Evolutionary conservation across 2,329 filamentous ascomycete species (phyloP), one percentile per base, ranked within the genome.

Genomic region (Monosporascus sp.): DNA sequence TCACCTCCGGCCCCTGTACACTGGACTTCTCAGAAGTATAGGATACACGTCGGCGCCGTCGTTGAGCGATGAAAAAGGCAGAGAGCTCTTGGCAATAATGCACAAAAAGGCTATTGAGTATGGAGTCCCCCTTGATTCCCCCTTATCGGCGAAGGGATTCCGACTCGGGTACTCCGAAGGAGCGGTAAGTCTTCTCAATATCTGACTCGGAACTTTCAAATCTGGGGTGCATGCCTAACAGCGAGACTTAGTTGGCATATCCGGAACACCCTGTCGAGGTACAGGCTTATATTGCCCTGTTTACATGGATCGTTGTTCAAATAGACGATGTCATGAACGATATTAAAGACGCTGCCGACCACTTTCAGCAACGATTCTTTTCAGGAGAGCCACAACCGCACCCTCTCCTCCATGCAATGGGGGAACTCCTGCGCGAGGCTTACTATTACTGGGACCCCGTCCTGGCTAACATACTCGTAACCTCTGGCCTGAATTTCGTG

Each of bases 41-140:
- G 24, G 24, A 2, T 46, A 46, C 42, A 25, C 22, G 22, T 22
- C 42, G 9, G 61, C 57, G 42, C 66, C 66, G 36, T 63, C 67
- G 36, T 64, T 60, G 6, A 69, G 56, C 3, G 67, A 60, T 5
- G 67, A 67, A 22, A 69, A 62, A 52, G 61, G 66, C 54, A 66
- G 22, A 62, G 45, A 62, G 67, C 39, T 68, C 60, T 6, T 51
- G 25, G 5, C 60, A 51, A 15, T 64, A 55, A 60, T 60, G 58
- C 49, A 59, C 46, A 52, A 47, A 50, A 55, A 57, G 38, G 57
- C 58, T 8, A 53, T 57, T 22, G 54, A 56, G 27, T 57, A 57
- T 8, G 58, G 51, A 27, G 53, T 57, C 6, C 57, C 58, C 18
- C 53, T 60, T 14, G 52, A 60, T 48, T 57, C 57, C 22, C 52